Evolutionary conservation across 768 basidiomycete genomes (phyloP).

Genomic region (Cyathus striatus): DNA sequence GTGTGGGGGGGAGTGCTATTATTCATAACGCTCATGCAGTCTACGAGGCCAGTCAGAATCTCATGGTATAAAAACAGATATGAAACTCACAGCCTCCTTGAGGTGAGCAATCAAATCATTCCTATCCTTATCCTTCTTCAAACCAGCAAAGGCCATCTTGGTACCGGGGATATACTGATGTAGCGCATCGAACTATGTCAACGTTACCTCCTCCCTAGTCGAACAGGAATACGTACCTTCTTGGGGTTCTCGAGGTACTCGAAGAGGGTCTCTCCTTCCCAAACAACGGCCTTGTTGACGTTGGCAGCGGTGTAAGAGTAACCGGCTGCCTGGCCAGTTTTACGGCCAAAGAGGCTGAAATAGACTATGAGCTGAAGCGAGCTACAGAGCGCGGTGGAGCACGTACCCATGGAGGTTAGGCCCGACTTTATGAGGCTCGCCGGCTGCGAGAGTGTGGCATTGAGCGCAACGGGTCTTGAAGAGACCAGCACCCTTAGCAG

Average conservation of each 20-base stretch:
- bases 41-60: not conserved
- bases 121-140: conserved; percentile 99
- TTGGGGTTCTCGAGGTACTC: conserved; percentile 97
- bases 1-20: too few relatives aligned
- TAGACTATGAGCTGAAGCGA: not conserved
- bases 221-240: conserved; percentile 53
- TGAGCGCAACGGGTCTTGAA: conserved; percentile 97
- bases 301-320: conserved; percentile 95
- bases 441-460: conserved; percentile 83
- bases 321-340: conserved; percentile 80
- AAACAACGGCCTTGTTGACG: conserved; percentile 87
- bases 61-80: not conserved
- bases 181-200: not conserved
- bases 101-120: conserved; percentile 87
- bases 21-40: not conserved
- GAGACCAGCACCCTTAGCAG: conserved; percentile 84
- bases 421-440: conserved; percentile 84
- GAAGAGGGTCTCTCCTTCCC: conserved; percentile 87
- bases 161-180: conserved; percentile 89
- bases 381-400: not conserved
- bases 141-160: conserved; percentile 97
- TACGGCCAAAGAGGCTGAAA: conserved; percentile 74
- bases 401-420: conserved; percentile 92
- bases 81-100: conserved; percentile 60
- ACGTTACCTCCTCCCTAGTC: not conserved